Percentiles rank a stretch among this genome's conserved stretches.
These are phyloP conservation scores for Botryotinia globosa DNA, from an alignment of 2,329 filamentous ascomycete species.

Conservation along the genomic window DNA sequence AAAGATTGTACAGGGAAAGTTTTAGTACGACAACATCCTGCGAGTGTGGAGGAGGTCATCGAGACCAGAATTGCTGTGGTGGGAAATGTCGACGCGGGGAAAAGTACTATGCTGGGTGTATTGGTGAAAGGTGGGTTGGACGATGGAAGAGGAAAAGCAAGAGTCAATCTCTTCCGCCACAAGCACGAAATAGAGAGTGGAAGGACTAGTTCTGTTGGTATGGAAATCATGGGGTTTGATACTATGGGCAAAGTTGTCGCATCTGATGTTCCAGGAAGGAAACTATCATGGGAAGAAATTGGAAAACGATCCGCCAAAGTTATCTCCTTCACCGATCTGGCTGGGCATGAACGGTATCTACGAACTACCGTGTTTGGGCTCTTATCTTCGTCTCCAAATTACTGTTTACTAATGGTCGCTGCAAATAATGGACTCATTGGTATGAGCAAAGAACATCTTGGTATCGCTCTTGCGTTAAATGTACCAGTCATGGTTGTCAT, in stretches of 20 bases:
- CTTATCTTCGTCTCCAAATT: constrained; percentile 91
- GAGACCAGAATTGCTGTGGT: constrained; percentile 96
- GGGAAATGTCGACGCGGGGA: constrained; percentile 95
- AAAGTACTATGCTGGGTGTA: constrained; percentile 93
- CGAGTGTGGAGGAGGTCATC: constrained; percentile 79
- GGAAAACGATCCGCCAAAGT: constrained; percentile 93
- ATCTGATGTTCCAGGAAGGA: constrained; percentile 78
- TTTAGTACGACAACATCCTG: constrained; percentile 72
- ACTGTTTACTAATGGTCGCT: constrained; percentile 96
- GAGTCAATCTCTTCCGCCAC: constrained; percentile 93
- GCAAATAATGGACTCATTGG: constrained; percentile 96
- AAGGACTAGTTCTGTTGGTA: constrained; percentile 90
- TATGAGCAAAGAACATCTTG: constrained; percentile 97
- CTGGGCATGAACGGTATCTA: constrained; percentile 92
- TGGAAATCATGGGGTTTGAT: constrained; percentile 99
- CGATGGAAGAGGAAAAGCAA: constrained; percentile 88
- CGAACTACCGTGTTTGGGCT: constrained; percentile 95
- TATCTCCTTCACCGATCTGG: constrained; percentile 92
- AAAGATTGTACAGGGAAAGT: constrained; percentile 73
- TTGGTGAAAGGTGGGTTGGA: constrained; percentile 94
- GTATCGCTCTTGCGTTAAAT: constrained; percentile 89
- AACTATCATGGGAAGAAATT: constrained; percentile 96
- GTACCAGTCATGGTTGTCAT: constrained; percentile 97
- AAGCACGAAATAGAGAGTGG: constrained; percentile 98
- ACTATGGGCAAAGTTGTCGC: constrained; percentile 78